Conservation (phyloP, 345 rosid genomes). For the Reutealis trisperma region DNA sequence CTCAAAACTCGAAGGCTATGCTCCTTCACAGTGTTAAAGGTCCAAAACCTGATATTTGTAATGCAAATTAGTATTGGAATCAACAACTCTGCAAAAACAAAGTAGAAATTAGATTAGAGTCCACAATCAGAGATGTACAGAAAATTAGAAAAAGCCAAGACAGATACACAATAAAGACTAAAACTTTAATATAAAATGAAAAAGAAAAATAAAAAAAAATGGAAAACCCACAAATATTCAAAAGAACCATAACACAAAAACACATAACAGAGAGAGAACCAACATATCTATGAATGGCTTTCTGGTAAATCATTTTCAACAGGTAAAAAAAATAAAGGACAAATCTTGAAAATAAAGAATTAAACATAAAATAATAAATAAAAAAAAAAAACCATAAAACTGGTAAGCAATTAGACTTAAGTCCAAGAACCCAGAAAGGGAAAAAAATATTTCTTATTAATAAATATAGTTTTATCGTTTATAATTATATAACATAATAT, state of each 20-base stretch:
- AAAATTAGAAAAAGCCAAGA: not conserved
- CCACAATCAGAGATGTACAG: not conserved
- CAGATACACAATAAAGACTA: not conserved
- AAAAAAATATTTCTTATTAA: too few relatives aligned
- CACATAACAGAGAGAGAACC: not conserved
- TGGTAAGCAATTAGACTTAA: not conserved
- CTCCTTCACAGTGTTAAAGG: not conserved
- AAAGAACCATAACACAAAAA: not conserved
- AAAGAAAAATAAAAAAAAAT: not conserved
- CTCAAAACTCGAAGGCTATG: not conserved
- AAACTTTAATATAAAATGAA: not conserved
- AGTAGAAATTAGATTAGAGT: not conserved
- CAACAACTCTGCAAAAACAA: constrained; percentile 16
- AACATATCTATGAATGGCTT: not conserved
- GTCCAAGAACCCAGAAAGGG: not conserved
- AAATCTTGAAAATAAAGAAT: not conserved
- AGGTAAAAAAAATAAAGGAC: not conserved
- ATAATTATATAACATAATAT: too few relatives aligned
- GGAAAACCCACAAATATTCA: not conserved
- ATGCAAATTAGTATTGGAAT: not conserved
- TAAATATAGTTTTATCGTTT: too few relatives aligned
- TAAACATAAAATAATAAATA: not conserved
- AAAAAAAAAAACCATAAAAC: not conserved
- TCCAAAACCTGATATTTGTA: constrained; percentile 8
- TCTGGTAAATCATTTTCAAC: not conserved